A percentile compares a stretch with the other conserved stretches of the same genome.
Conservation (phyloP, 202 grass and related monocot genomes). For the Zoysia matrella region DNA sequence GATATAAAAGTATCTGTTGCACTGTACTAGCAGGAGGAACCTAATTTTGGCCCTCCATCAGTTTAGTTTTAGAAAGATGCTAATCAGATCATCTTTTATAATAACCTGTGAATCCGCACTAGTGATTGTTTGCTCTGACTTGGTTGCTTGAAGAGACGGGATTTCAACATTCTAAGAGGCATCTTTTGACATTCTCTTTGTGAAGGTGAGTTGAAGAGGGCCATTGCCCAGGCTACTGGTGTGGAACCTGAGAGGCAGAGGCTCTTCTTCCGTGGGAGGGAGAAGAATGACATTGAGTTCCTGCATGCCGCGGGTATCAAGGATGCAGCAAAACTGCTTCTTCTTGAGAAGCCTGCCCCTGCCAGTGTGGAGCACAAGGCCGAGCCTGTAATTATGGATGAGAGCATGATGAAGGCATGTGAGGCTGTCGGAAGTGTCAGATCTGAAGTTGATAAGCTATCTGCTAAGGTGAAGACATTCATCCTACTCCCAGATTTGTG, state of each 20-base stretch:
- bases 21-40: background rate
- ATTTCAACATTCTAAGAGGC: background rate
- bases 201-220: conserved; percentile 88
- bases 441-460: conserved; percentile 82
- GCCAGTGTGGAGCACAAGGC: conserved; percentile 57
- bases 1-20: background rate
- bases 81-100: background rate
- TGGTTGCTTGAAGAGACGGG: conserved; percentile 21
- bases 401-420: conserved; percentile 70
- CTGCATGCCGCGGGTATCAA: conserved; percentile 75
- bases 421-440: conserved; percentile 66
- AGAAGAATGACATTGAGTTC: conserved; percentile 76
- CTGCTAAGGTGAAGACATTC: conserved; percentile 63
- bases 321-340: conserved; percentile 78
- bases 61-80: conserved; percentile 6
- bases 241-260: conserved; percentile 79
- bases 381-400: conserved; percentile 58
- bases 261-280: conserved; percentile 82
- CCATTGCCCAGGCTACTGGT: conserved; percentile 63
- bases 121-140: background rate
- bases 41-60: background rate
- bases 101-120: background rate
- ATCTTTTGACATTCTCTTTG: conserved; percentile 10
- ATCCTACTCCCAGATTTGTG: conserved; percentile 8
- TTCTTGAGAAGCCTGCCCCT: conserved; percentile 67